These are phyloP conservation scores for Dillenia suffruticosa DNA, from an alignment of 164 flowering plant species.

Conservation along the genomic window DNA sequence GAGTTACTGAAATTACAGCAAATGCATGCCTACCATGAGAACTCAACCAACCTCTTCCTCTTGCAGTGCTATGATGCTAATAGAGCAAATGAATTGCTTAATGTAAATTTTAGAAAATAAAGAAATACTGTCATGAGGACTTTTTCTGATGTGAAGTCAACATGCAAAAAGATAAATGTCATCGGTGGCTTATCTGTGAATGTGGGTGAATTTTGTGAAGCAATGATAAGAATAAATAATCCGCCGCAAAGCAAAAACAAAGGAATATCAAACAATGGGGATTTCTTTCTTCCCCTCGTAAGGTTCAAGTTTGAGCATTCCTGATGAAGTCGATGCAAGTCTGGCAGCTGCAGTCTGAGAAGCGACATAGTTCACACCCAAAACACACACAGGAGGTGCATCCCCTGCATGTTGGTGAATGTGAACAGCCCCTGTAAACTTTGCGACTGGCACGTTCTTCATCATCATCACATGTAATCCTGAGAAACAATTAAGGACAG, in stretches of 20 bases:
- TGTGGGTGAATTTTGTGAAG: no score
- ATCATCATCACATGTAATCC: slow-evolving; percentile 62
- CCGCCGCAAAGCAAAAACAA: neutral
- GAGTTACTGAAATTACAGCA: no score
- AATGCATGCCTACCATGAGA: no score
- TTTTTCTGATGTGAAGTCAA: no score
- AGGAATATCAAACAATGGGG: slow-evolving; percentile 1
- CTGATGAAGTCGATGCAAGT: slow-evolving; percentile 73
- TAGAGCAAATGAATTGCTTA: no score
- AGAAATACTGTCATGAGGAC: no score
- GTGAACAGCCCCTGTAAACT: slow-evolving; percentile 67
- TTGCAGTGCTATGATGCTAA: no score
- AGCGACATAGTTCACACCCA: slow-evolving; percentile 79
- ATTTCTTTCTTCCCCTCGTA: neutral
- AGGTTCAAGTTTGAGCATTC: slow-evolving; percentile 36
- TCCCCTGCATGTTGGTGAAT: slow-evolving; percentile 68
- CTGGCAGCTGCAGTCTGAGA: slow-evolving; percentile 86
- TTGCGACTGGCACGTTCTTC: slow-evolving; percentile 82
- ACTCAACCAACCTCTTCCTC: no score
- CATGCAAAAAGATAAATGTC: no score
- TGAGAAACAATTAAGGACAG: slow-evolving; percentile 14
- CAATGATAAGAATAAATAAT: no score
- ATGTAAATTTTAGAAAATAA: no score
- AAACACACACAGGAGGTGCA: slow-evolving; percentile 89
- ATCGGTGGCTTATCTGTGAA: no score